These are phyloP conservation scores for Elsinoe australis DNA, from an alignment of 2,329 filamentous ascomycete genomes.

Conservation along the genomic window DNA sequence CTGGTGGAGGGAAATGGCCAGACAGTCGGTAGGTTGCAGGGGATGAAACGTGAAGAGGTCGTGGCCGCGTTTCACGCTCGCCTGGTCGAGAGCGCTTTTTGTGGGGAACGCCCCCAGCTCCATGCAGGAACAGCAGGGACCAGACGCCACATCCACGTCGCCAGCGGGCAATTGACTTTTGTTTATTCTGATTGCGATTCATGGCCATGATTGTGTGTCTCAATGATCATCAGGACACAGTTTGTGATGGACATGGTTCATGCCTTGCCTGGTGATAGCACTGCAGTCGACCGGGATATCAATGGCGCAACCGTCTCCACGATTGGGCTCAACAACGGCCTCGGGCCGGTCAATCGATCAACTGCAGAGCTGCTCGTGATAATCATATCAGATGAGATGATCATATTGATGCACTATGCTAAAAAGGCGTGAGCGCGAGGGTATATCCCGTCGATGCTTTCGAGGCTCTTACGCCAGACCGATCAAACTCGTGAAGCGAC, in stretches of 20 bases:
- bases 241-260: not conserved
- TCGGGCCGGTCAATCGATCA: not conserved
- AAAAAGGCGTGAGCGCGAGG: not conserved
- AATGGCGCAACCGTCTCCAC: not conserved
- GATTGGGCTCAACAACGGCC: constrained; percentile 1
- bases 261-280: not conserved
- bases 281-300: constrained; percentile 4
- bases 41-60: constrained; percentile 13
- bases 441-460: too few species aligned
- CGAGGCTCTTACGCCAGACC: not conserved
- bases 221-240: constrained; percentile 1
- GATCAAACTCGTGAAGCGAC: not conserved
- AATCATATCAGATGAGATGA: not conserved
- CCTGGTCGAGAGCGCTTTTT: constrained; percentile 6
- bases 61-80: not conserved
- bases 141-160: not conserved
- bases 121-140: not conserved
- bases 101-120: constrained; percentile 1
- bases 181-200: not conserved
- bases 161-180: constrained; percentile 6
- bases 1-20: constrained; percentile 7
- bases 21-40: constrained; percentile 10
- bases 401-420: not conserved
- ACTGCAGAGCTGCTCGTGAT: not conserved
- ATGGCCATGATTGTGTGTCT: constrained; percentile 1